phyloP scores from a whole-genome alignment of 129 eudicot species.

The Apium graveolens region DNA sequence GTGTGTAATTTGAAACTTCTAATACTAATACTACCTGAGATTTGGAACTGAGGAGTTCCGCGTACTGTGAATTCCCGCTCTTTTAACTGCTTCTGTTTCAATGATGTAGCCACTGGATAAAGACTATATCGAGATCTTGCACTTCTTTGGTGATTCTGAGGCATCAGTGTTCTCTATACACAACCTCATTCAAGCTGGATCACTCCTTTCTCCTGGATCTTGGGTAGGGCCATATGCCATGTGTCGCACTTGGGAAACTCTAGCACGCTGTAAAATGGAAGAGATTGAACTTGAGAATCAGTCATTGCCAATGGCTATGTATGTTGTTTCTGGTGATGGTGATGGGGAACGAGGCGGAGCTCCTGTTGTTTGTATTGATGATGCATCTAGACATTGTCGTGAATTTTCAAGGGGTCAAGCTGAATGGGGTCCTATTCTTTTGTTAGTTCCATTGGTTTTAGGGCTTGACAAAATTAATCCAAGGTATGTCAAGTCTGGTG shows the following conservation, averaged over 20 bases:
- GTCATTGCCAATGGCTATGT: constrained; percentile 54
- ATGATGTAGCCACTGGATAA: constrained; percentile 53
- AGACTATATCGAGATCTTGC: constrained; percentile 62
- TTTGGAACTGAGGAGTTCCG: neutral
- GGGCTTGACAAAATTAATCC: constrained; percentile 95
- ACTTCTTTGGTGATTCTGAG: constrained; percentile 76
- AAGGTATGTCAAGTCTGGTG: constrained; percentile 40
- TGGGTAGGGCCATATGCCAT: constrained; percentile 99
- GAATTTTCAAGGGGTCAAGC: constrained; percentile 52
- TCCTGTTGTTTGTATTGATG: constrained; percentile 87
- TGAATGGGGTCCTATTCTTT: constrained; percentile 68
- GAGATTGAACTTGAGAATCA: constrained; percentile 27
- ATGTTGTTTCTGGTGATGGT: constrained; percentile 96
- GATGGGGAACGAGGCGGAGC: constrained; percentile 99
- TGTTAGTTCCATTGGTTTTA: constrained; percentile 91
- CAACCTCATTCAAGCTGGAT: constrained; percentile 76
- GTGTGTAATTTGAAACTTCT: neutral
- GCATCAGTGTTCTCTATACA: constrained; percentile 72
- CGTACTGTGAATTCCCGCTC: neutral
- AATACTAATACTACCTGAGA: neutral
- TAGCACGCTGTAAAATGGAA: constrained; percentile 42
- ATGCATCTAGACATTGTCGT: constrained; percentile 41
- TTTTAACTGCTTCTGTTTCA: constrained; percentile 4
- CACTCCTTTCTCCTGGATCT: constrained; percentile 84
- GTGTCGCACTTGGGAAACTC: constrained; percentile 95